Base-by-base conservation (phyloP, 225 moss, liverwort and hornwort genomes). In the Sphagnum contortum region DNA sequence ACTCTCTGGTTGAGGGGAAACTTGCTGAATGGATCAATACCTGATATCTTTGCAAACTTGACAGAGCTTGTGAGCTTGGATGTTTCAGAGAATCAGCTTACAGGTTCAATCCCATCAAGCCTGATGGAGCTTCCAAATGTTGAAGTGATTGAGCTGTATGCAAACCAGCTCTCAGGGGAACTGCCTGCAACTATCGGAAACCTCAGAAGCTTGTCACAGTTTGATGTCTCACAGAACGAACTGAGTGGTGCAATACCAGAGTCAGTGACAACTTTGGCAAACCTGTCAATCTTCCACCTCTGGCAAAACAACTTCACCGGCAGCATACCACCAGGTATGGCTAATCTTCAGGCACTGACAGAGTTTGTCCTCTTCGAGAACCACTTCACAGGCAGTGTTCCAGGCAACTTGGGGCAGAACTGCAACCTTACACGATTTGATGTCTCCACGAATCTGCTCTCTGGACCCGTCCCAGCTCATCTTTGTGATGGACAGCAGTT, bases 191-290 rank as follows among this genome's bases (percentile, higher is more conserved):
- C 85, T 51, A 63, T 86, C 5, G 89, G 87, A 46, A 82, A 68
- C 66, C 68, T 91, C 12, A 75, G 68, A 14, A 74, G 63, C 8
- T 54, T 94, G 57, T 44, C 47, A 5, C 67, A 80, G 12, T 67
- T 94, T 52, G 91, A 91, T 69, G 69, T 89, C 1, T 81, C 94
- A 10, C 74, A 72, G 72, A 94, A 94, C 77, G 73, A 75, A n/a
- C 66, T 94, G 48, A 68, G 62, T 57, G 94, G 94, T 9, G 12
- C 48, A 12, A 76, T 94, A 44, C 94, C 94, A 0, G 63, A 66
- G 9, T 81, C 75, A 13, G 64, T 71, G 5, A 61, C 80, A 7
- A 69, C 76, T 14, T 68, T 94, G 44, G 74, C 66, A 3, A 77
- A 73, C 11, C 74, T 94, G 44, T 65, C 75, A 47, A 63, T 87